phyloP scores from a whole-genome alignment of 148 eudicot genomes.

The Bassia scoparia region DNA sequence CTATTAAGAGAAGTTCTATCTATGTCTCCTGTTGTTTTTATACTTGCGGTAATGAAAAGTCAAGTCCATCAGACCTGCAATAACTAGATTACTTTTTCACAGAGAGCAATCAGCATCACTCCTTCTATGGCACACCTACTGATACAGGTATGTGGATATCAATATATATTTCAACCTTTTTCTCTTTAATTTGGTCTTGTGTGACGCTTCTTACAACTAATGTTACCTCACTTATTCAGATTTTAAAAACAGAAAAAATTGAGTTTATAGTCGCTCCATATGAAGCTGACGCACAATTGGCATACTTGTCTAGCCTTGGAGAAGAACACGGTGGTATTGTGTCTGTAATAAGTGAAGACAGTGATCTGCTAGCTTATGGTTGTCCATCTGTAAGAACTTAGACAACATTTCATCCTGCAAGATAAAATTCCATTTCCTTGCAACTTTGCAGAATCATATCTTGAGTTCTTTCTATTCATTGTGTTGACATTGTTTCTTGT shows the following conservation, averaged over 20 bases:
- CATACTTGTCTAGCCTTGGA: conserved; percentile 57
- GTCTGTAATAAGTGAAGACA: conserved; percentile 78
- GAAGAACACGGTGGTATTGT: conserved; percentile 55
- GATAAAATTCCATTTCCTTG: conserved; percentile 8
- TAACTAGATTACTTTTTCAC: conserved; percentile 12
- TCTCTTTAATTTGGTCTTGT: not conserved
- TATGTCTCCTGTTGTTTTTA: not conserved
- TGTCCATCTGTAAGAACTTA: conserved; percentile 71
- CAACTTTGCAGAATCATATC: not conserved
- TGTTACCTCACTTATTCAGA: conserved; percentile 34
- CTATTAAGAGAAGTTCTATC: not conserved
- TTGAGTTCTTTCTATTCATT: not conserved
- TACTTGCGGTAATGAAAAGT: not conserved
- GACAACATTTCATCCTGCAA: not conserved
- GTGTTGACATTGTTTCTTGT: conserved; percentile 19
- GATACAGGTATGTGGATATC: conserved; percentile 49
- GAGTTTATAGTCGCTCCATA: conserved; percentile 84
- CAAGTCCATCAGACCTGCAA: no score
- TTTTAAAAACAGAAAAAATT: conserved; percentile 54
- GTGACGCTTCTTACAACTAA: not conserved
- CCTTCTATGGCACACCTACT: conserved; percentile 74
- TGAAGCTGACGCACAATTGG: conserved; percentile 91
- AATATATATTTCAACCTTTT: not conserved
- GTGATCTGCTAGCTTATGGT: conserved; percentile 78
- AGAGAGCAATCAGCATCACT: conserved; percentile 76